Base-by-base conservation (phyloP, 2,329 filamentous ascomycete species). In the Aschersonia sp. region DNA sequence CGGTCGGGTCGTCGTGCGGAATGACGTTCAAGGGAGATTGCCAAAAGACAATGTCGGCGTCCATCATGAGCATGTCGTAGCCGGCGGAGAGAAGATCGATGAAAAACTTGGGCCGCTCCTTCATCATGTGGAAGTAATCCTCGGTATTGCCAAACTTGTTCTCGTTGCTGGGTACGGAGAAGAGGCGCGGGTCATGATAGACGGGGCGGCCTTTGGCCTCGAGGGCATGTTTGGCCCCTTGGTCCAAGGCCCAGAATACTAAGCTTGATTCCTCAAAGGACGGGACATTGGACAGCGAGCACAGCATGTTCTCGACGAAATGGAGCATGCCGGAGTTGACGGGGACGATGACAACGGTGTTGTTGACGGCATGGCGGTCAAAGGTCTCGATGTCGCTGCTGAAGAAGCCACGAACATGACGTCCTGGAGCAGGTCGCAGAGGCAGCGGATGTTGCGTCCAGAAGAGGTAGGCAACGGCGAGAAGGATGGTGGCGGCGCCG, bases 211-310 rank as follows among this genome's bases (percentile, higher is more conserved):
- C 40, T 30, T 42, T 32, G 38, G 28, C 6, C 5, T 28, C 5
- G 6, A 47, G 30, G 4, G 45, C 29, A 9, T n/a, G 9, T 28
- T 47, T 29, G 38, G 45, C 45, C 4, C 40, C 45, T 28, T 47
- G n/a, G 40, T 47, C 45, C 29, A 47, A 20, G 9, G 45, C 45
- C 45, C 45, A 47, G n/a, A 47, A 47, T 9, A 47, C 45, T 6
- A 47, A 30, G 29, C 12, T 28, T 4, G 31, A 40, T 38, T 38
- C 7, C 7, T 47, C 5, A 20, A 47, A 47, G 9, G 40, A 43
- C 9, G 40, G 42, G 6, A 30, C 30, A 3, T 35, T 9, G n/a
- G 20, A 20, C 20, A 47, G 40, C n/a, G 45, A 47, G 30, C 45
- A 47, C 28, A 47, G 38, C 45, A 47, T 4, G 30, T 47, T 47